phyloP scores from a whole-genome alignment of 768 basidiomycete species.

The Hygrophoropsis aurantiaca region DNA sequence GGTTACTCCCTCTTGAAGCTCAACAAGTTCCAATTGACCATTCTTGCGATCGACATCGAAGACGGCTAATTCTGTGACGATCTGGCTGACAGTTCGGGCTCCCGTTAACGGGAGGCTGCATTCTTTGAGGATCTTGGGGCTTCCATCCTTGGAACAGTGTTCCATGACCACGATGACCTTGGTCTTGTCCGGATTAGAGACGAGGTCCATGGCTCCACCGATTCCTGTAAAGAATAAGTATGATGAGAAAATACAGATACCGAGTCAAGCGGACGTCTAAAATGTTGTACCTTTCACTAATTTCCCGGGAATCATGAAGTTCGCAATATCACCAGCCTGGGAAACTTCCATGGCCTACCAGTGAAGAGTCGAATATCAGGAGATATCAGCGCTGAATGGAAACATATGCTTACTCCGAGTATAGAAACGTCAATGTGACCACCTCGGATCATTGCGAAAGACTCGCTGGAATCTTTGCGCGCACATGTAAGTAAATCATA shows the following conservation, averaged over 20 bases:
- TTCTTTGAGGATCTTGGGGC: conserved; percentile 80
- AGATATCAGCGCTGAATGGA: neutral
- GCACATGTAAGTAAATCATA: conserved; percentile 4
- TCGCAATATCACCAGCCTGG: conserved; percentile 89
- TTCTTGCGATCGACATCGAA: conserved; percentile 82
- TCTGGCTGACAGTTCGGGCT: conserved; percentile 82
- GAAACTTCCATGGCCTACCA: conserved; percentile 92
- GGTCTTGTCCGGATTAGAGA: conserved; percentile 94
- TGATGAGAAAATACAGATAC: conserved; percentile 9
- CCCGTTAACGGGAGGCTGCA: conserved; percentile 89
- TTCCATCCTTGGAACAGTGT: conserved; percentile 87
- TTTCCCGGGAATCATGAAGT: conserved; percentile 98
- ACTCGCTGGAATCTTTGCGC: conserved; percentile 78
- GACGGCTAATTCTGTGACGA: conserved; percentile 90
- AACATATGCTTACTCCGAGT: conserved; percentile 65
- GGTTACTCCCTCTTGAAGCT: conserved; percentile 81
- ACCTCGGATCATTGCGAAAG: conserved; percentile 97
- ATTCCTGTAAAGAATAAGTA: conserved; percentile 53
- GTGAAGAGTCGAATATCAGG: conserved; percentile 2
- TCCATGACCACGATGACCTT: conserved; percentile 91
- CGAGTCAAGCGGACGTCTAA: neutral
- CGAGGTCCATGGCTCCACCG: conserved; percentile 95
- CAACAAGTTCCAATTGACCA: conserved; percentile 73
- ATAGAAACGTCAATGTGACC: conserved; percentile 94
- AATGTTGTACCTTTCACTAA: conserved; percentile 65